Conservation (phyloP, 306 rosid genomes). For the Trichosanthes truncata region DNA sequence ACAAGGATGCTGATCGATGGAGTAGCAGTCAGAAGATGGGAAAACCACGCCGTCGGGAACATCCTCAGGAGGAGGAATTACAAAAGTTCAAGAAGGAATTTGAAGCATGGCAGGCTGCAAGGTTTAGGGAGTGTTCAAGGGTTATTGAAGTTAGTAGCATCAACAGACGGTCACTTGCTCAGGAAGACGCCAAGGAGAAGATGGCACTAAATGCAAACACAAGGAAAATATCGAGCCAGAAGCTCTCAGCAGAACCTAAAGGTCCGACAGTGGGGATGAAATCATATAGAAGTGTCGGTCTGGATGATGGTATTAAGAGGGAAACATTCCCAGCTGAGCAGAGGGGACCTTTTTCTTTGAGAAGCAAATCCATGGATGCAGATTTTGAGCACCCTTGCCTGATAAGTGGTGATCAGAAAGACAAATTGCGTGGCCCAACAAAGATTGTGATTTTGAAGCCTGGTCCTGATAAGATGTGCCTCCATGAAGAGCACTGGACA, state of each 20-base stretch:
- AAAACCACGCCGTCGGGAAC: conserved; percentile 57
- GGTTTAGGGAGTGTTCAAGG: conserved; percentile 72
- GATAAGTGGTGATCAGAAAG: conserved; percentile 31
- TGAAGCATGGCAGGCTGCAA: conserved; percentile 85
- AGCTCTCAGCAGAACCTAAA: conserved; percentile 25
- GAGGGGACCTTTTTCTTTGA: conserved; percentile 34
- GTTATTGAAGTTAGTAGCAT: conserved; percentile 39
- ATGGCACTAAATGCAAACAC: conserved; percentile 24
- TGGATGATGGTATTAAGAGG: conserved; percentile 23
- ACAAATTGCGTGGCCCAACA: conserved; percentile 40
- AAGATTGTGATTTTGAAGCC: conserved; percentile 86
- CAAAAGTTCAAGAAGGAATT: conserved; percentile 90
- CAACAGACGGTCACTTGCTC: conserved; percentile 29
- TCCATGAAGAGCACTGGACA: conserved; percentile 53
- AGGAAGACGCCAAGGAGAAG: conserved; percentile 44
- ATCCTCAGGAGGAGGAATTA: conserved; percentile 95
- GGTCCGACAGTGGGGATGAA: conserved; percentile 19
- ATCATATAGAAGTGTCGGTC: conserved; percentile 20
- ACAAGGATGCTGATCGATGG: conserved; percentile 45
- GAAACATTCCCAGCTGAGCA: conserved; percentile 30
- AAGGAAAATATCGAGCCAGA: conserved; percentile 24
- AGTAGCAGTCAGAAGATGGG: conserved; percentile 27
- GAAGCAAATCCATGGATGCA: conserved; percentile 61
- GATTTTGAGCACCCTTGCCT: conserved; percentile 63
- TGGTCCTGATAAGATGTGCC: conserved; percentile 58